phyloP scores from a whole-genome alignment of 139 green algal genomes.

The Nannochloris sp. region DNA sequence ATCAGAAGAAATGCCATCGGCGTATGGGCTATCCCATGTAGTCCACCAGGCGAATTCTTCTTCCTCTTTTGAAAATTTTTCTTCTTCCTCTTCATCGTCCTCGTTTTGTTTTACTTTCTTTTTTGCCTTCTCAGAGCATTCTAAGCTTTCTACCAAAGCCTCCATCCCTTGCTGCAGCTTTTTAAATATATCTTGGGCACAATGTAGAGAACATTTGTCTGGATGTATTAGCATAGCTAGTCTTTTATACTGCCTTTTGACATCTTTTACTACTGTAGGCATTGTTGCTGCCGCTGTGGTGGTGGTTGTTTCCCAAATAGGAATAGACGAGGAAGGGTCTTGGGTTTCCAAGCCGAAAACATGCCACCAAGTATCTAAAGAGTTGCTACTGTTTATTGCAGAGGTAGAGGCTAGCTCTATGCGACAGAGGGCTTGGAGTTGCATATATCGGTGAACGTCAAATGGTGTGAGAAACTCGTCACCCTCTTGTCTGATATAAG shows the following conservation, averaged over 20 bases:
- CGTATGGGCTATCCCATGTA: conserved; percentile 20
- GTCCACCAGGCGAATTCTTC: conserved; percentile 13
- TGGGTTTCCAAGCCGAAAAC: too few relatives aligned
- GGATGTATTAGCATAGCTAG: conserved; percentile 29
- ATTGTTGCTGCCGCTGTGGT: too few relatives aligned
- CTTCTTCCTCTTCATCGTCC: neutral
- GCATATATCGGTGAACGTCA: too few relatives aligned
- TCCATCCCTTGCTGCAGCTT: conserved; percentile 4
- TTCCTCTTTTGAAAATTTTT: neutral
- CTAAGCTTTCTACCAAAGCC: neutral
- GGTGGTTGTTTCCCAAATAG: too few relatives aligned
- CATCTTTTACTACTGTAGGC: too few relatives aligned
- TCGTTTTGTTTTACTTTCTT: neutral
- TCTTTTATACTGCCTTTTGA: conserved; percentile 17
- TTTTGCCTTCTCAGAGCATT: neutral
- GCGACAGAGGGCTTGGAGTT: too few relatives aligned
- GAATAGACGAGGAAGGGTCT: too few relatives aligned
- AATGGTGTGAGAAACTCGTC: too few relatives aligned
- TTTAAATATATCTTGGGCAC: conserved; percentile 15
- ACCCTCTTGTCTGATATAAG: too few relatives aligned
- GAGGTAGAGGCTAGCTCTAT: too few relatives aligned
- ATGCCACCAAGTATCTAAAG: too few relatives aligned
- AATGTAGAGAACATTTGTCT: conserved; percentile 24
- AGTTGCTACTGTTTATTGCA: too few relatives aligned
- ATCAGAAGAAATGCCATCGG: neutral